These are phyloP conservation scores for Teunomyces funiuensis DNA, from an alignment of 805 yeast species.

Conservation along the genomic window DNA sequence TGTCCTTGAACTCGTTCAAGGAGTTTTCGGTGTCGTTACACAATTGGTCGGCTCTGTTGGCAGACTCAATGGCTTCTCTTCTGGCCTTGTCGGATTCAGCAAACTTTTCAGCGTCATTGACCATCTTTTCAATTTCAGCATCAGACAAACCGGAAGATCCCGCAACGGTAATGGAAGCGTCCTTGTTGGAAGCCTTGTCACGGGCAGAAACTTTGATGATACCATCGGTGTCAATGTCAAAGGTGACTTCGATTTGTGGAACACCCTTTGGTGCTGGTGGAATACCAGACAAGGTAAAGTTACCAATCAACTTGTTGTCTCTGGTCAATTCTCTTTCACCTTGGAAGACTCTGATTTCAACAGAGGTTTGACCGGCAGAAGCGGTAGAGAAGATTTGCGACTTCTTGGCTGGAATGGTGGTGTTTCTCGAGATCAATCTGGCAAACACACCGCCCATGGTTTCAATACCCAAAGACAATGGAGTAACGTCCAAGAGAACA, in stretches of 20 bases:
- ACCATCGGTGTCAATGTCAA: constrained; percentile 97
- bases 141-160: constrained; percentile 93
- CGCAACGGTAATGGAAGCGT: constrained; percentile 92
- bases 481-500: constrained; percentile 83
- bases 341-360: constrained; percentile 90
- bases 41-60: constrained; percentile 81
- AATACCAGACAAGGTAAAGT: constrained; percentile 92
- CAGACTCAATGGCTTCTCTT: constrained; percentile 78
- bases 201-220: constrained; percentile 93
- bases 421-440: constrained; percentile 85
- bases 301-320: constrained; percentile 96
- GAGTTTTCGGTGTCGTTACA: constrained; percentile 54
- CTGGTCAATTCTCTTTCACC: constrained; percentile 98
- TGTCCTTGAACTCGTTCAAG: constrained; percentile 48
- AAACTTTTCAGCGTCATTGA: constrained; percentile 84
- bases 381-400: constrained; percentile 72
- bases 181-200: constrained; percentile 91
- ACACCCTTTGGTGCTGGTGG: constrained; percentile 96
- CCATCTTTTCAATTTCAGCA: constrained; percentile 87
- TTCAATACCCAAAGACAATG: constrained; percentile 92
- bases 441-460: constrained; percentile 98
- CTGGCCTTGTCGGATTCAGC: constrained; percentile 86
- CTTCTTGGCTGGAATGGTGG: constrained; percentile 95
- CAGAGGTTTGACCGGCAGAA: constrained; percentile 33
- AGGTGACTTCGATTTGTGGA: constrained; percentile 91